phyloP scores from a whole-genome alignment of 257 asterid species.

The Fraxinus anomala region DNA sequence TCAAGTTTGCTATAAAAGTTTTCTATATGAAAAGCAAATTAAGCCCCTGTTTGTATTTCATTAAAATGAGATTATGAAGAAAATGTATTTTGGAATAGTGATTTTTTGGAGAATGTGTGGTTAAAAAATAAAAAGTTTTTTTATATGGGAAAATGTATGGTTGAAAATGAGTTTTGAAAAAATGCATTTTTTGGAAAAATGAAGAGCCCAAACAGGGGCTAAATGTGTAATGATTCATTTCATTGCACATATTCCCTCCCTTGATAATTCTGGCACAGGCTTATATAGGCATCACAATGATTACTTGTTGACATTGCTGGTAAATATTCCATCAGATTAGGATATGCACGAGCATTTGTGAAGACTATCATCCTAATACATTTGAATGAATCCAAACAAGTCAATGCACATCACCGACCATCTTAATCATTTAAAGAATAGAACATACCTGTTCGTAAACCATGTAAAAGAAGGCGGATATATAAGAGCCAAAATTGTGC shows the following conservation, averaged over 20 bases:
- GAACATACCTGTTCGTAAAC: slow-evolving; percentile 86
- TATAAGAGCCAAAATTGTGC: slow-evolving; percentile 84
- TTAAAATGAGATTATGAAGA: too few relatives aligned
- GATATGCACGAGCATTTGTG: not conserved
- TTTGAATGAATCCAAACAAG: slow-evolving; percentile 5
- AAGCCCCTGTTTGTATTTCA: too few relatives aligned
- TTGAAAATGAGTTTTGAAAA: too few relatives aligned
- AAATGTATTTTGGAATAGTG: too few relatives aligned
- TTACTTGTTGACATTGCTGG: not conserved
- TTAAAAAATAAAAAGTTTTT: too few relatives aligned
- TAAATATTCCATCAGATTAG: not conserved
- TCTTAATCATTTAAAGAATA: not conserved
- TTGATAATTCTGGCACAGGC: not conserved
- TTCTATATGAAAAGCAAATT: not conserved
- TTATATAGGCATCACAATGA: not conserved
- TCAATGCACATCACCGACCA: not conserved
- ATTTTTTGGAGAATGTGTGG: too few relatives aligned
- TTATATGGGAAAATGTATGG: too few relatives aligned
- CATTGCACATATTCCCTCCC: not conserved
- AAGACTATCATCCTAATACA: slow-evolving; percentile 5
- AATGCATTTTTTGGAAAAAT: too few relatives aligned
- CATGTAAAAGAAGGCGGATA: slow-evolving; percentile 95
- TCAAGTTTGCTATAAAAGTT: not conserved
- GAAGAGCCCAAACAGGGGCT: too few relatives aligned
- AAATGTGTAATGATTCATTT: not conserved